A percentile compares a stretch with the other conserved stretches of the same genome.
phyloP scores from a whole-genome alignment of 805 yeast genomes.

The Hyphopichia homilentoma region DNA sequence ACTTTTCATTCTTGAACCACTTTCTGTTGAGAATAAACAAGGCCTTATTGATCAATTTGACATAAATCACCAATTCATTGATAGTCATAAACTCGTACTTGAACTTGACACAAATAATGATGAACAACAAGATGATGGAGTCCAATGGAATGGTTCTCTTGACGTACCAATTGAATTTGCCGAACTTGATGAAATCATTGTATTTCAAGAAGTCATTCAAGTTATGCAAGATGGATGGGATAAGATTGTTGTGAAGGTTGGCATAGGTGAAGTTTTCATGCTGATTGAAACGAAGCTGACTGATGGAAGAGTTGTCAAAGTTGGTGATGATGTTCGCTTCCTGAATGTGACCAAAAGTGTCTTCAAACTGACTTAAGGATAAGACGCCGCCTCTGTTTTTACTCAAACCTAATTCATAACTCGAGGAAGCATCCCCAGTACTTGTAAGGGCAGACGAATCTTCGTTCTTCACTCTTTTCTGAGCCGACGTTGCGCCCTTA shows the following conservation, averaged over 20 bases:
- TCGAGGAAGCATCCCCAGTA: constrained; percentile 64
- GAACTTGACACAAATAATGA: constrained; percentile 51
- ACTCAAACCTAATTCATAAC: background rate
- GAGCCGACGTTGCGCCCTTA: background rate
- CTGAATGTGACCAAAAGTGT: constrained; percentile 34
- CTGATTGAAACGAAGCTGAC: constrained; percentile 33
- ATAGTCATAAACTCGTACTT: constrained; percentile 38
- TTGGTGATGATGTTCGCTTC: constrained; percentile 38
- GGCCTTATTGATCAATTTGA: constrained; percentile 39
- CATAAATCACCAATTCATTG: constrained; percentile 34
- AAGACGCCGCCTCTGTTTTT: constrained; percentile 20
- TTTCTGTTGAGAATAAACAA: constrained; percentile 39
- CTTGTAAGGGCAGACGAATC: background rate
- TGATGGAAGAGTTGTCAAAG: constrained; percentile 33
- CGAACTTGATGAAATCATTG: constrained; percentile 49
- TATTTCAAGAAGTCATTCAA: constrained; percentile 52
- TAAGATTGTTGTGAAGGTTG: constrained; percentile 48
- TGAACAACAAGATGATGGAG: constrained; percentile 49
- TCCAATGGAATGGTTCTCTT: constrained; percentile 60
- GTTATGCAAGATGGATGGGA: constrained; percentile 56
- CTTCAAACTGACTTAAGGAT: constrained; percentile 34
- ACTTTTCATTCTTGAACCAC: constrained; percentile 45
- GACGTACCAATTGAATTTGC: constrained; percentile 58
- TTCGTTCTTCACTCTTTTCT: no score
- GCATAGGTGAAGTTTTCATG: constrained; percentile 44